Base-by-base conservation (phyloP, 495 filamentous ascomycete genomes). In the Penicillium taxi region DNA sequence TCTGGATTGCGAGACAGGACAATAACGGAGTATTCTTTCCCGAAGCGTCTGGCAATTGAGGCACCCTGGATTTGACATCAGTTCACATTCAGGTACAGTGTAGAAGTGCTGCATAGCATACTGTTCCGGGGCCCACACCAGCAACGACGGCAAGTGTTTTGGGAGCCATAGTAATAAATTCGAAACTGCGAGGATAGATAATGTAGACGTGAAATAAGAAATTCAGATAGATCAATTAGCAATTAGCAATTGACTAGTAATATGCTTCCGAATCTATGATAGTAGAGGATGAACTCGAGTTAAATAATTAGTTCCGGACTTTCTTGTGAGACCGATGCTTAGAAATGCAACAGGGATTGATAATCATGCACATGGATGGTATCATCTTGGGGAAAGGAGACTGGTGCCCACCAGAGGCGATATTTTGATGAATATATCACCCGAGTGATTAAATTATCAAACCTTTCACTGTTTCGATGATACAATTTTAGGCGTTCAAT, bases 81-180 rank as follows among this genome's bases (percentile, higher is more conserved):
- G 33, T 15, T 29, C 5, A 14, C 26, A 6, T 32, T 30, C 19
- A 22, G n/a, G 14, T 12, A 6, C 17, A 16, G 6, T 9, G 33
- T 14, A 8, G 7, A 16, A 14, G 6, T 20, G 25, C 5, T 5
- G 11, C 6, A 19, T 28, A 7, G 26, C 41, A 59, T 67, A 69
- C 81, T 53, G 82, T 86, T 39, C 84, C 84, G 23, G 78, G 67
- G 14, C 84, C 84, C 23, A 82, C 82, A 29, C 84, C 83, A 35
- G 82, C 84, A 45, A 89, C 72, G 41, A 87, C 68, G 35, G 82
- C 81, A 56, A 82, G 72, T 37, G 64, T 49, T 46, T 66, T 68
- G 15, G 56, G 42, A 41, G 59, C 49, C 64, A 68, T 63, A 24
- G 44, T 38, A 3, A n/a, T n/a, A n/a, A n/a, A n/a, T n/a, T n/a